These are phyloP conservation scores for Strigomonas galati DNA, from an alignment of 208 protist species.

Conservation along the genomic window DNA sequence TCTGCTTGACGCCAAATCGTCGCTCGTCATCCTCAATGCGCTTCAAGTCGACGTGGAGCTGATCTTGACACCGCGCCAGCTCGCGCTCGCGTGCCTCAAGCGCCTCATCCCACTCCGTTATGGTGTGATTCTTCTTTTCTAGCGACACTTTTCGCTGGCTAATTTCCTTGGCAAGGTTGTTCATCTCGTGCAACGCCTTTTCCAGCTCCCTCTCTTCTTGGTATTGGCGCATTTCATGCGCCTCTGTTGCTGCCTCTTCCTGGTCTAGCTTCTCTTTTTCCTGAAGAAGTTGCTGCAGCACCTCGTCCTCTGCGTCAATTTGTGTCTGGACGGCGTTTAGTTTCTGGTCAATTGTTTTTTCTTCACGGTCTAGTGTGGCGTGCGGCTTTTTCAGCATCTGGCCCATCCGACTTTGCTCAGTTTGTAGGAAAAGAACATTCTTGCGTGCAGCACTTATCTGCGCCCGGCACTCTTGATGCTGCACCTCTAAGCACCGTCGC, in stretches of 20 bases:
- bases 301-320: slow-evolving; percentile 41
- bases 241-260: slow-evolving; percentile 35
- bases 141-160: slow-evolving; percentile 57
- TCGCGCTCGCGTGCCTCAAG: slow-evolving; percentile 75
- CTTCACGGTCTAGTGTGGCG: slow-evolving; percentile 46
- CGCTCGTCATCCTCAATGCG: slow-evolving; percentile 58
- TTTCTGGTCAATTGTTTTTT: slow-evolving; percentile 37
- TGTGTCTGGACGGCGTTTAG: slow-evolving; percentile 33
- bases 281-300: slow-evolving; percentile 38
- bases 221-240: slow-evolving; percentile 46
- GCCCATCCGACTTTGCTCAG: slow-evolving; percentile 44
- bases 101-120: slow-evolving; percentile 62
- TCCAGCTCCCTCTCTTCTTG: slow-evolving; percentile 56
- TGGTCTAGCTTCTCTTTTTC: slow-evolving; percentile 38
- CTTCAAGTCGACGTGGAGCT: slow-evolving; percentile 59
- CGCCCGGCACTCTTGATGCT: slow-evolving; percentile 81
- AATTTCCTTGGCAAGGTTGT: slow-evolving; percentile 55
- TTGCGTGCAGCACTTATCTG: slow-evolving; percentile 71
- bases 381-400: slow-evolving; percentile 32
- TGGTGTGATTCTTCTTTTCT: slow-evolving; percentile 59
- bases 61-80: slow-evolving; percentile 56
- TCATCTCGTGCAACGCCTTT: slow-evolving; percentile 53
- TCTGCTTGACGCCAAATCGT: slow-evolving; percentile 46
- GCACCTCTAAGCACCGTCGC: slow-evolving; percentile 72
- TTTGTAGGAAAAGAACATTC: slow-evolving; percentile 33